Evolutionary conservation across 2,329 filamentous ascomycete genomes (phyloP).

Genomic region (Penicillium freii): DNA sequence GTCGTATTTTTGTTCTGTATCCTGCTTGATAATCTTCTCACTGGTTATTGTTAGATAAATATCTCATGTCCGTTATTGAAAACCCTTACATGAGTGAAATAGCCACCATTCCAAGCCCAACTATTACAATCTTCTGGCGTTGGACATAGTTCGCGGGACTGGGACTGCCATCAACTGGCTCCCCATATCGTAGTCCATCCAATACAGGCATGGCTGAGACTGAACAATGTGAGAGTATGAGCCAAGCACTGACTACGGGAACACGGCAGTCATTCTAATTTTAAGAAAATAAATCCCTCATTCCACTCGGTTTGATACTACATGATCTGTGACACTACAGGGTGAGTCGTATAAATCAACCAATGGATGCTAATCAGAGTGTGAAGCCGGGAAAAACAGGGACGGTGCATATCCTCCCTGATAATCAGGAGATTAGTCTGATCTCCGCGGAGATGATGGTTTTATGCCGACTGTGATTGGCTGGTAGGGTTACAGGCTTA

Average conservation of each 20-base stretch:
- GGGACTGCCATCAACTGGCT: conserved; percentile 24
- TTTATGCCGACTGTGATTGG: conserved; percentile 9
- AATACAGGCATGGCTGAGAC: conserved; percentile 30
- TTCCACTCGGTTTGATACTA: background rate
- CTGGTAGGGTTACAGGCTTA: background rate
- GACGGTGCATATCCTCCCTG: background rate
- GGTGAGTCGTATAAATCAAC: background rate
- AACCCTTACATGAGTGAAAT: conserved; percentile 75
- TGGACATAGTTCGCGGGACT: conserved; percentile 8
- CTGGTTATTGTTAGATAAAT: conserved; percentile 45
- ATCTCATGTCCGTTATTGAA: conserved; percentile 20
- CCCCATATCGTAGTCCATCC: conserved; percentile 27
- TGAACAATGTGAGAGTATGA: background rate
- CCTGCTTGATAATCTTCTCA: conserved; percentile 84
- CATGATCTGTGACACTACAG: background rate
- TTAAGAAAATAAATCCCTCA: conserved; percentile 3
- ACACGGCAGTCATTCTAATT: conserved; percentile 9
- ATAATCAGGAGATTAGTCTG: background rate
- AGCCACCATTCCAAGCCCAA: conserved; percentile 89
- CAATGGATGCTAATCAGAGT: background rate
- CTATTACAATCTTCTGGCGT: conserved; percentile 70
- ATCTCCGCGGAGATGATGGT: conserved; percentile 21
- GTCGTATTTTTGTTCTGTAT: conserved; percentile 74
- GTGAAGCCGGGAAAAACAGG: conserved; percentile 11
- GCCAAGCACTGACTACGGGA: conserved; percentile 3